These are phyloP conservation scores for Xylaria multiplex DNA, from an alignment of 2,329 filamentous ascomycete genomes.

Conservation along the genomic window DNA sequence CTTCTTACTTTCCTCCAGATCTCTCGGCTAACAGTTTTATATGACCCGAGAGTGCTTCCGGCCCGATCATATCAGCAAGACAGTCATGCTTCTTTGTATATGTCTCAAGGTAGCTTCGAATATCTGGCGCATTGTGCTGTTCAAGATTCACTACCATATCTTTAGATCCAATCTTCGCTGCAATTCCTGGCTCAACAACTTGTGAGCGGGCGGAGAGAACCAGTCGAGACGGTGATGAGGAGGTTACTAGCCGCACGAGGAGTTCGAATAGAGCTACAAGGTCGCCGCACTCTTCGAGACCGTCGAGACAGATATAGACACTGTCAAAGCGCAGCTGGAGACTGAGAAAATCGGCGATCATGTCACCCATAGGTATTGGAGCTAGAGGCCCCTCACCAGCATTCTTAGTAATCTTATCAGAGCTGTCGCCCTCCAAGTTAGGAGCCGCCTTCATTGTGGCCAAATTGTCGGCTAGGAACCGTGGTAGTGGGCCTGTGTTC, in stretches of 20 bases:
- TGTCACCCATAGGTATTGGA: constrained; percentile 19
- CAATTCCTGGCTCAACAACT: constrained; percentile 13
- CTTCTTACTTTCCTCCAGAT: constrained; percentile 21
- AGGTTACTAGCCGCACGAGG: constrained; percentile 10
- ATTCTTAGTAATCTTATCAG: not conserved
- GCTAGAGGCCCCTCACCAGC: not conserved
- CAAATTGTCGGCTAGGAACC: constrained; percentile 14
- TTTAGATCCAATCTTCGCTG: constrained; percentile 10
- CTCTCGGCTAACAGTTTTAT: constrained; percentile 7
- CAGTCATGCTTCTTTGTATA: too few relatives aligned
- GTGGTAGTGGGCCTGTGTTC: constrained; percentile 13
- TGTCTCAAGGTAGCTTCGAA: constrained; percentile 12
- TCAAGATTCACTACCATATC: constrained; percentile 16
- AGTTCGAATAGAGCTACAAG: constrained; percentile 21
- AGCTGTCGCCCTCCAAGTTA: not conserved
- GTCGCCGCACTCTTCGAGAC: constrained; percentile 24
- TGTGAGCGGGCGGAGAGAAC: constrained; percentile 19
- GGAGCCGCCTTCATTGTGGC: constrained; percentile 12
- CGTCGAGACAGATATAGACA: constrained; percentile 27
- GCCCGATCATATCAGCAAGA: constrained; percentile 5
- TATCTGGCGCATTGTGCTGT: constrained; percentile 21
- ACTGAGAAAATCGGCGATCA: constrained; percentile 25
- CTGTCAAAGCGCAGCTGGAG: constrained; percentile 21
- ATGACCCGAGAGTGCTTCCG: constrained; percentile 1
- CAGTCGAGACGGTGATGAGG: constrained; percentile 18